Conservation (phyloP, 495 filamentous ascomycete species). For the Beverwykella pulmonaria region DNA sequence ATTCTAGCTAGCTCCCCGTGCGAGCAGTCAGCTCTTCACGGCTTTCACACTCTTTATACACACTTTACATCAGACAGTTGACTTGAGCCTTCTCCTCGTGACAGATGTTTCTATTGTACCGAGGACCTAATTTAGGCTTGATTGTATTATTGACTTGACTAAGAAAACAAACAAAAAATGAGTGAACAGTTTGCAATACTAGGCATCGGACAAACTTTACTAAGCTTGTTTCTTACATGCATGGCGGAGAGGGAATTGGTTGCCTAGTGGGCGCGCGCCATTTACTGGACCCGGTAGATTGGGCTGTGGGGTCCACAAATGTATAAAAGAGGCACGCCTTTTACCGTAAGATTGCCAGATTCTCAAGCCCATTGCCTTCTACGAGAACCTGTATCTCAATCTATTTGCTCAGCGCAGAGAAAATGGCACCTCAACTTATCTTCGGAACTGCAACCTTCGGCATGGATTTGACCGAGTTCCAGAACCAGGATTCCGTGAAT, state of each 20-base stretch:
- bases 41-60: too few relatives aligned
- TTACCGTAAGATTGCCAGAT: slow-evolving; percentile 8
- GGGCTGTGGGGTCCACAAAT: slow-evolving; percentile 2
- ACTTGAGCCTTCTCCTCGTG: too few relatives aligned
- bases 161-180: slow-evolving; percentile 4
- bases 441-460: slow-evolving; percentile 18
- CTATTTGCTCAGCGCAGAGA: slow-evolving; percentile 4
- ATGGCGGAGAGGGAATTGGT: background rate
- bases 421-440: slow-evolving; percentile 11
- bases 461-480: slow-evolving; percentile 1
- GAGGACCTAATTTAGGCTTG: slow-evolving; percentile 4
- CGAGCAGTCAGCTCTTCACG: too few relatives aligned
- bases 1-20: too few relatives aligned
- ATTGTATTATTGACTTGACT: slow-evolving; percentile 4
- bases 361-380: slow-evolving; percentile 5
- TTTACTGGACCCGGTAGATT: slow-evolving; percentile 8
- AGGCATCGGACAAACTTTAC: too few relatives aligned
- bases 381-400: slow-evolving; percentile 2
- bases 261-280: slow-evolving; percentile 3
- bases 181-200: slow-evolving; percentile 2
- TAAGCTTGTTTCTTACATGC: slow-evolving; percentile 8
- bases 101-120: slow-evolving; percentile 1
- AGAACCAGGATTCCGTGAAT: background rate
- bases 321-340: slow-evolving; percentile 8
- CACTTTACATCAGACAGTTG: too few relatives aligned